These are phyloP conservation scores for Mycena kentingensis DNA, from an alignment of 768 basidiomycete genomes.

Conservation along the genomic window DNA sequence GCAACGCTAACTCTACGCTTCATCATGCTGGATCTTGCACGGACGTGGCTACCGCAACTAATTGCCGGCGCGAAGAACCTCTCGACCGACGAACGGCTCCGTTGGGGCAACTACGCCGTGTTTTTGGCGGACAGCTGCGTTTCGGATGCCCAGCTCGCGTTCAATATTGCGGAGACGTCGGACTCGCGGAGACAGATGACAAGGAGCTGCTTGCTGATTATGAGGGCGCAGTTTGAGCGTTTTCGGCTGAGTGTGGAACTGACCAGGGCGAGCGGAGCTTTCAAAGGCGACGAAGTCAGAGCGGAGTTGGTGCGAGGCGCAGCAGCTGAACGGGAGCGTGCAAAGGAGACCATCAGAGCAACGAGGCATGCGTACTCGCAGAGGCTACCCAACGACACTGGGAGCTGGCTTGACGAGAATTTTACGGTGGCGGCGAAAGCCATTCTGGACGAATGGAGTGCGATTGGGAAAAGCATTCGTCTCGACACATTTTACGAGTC, in stretches of 20 bases:
- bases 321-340: slow-evolving; percentile 5
- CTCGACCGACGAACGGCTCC: slow-evolving; percentile 32
- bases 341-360: slow-evolving; percentile 10
- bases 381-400: slow-evolving; percentile 28
- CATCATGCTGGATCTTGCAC: slow-evolving; percentile 47
- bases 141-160: slow-evolving; percentile 49
- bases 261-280: slow-evolving; percentile 27
- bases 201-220: slow-evolving; percentile 41
- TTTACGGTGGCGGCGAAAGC: slow-evolving; percentile 38
- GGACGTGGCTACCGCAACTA: slow-evolving; percentile 41
- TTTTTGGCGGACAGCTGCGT: slow-evolving; percentile 51
- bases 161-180: slow-evolving; percentile 48
- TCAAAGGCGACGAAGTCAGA: slow-evolving; percentile 28
- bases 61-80: slow-evolving; percentile 22
- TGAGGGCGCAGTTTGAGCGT: slow-evolving; percentile 50
- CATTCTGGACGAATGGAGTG: slow-evolving; percentile 51
- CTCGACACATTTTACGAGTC: slow-evolving; percentile 50
- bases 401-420: slow-evolving; percentile 46
- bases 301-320: slow-evolving; percentile 27
- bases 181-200: slow-evolving; percentile 56
- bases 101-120: slow-evolving; percentile 49
- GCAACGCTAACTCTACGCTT: slow-evolving; percentile 55
- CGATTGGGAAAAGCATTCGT: slow-evolving; percentile 41
- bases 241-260: slow-evolving; percentile 52
- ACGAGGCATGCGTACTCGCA: slow-evolving; percentile 22